A percentile compares a stretch with the other conserved stretches of the same genome.
These are phyloP conservation scores for Phylloporus arenicola DNA, from an alignment of 768 basidiomycete genomes.

Conservation along the genomic window DNA sequence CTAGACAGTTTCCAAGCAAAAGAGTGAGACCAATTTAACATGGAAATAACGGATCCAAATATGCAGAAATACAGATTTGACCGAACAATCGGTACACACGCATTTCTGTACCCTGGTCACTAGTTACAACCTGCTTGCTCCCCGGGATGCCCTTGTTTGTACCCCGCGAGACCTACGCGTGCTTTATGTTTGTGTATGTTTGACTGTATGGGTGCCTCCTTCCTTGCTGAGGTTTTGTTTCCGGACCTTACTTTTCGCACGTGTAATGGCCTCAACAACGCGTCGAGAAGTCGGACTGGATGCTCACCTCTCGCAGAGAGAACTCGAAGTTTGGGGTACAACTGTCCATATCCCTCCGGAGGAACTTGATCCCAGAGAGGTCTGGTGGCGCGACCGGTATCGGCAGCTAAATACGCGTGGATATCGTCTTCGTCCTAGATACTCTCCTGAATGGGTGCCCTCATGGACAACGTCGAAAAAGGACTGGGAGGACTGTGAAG, in stretches of 20 bases:
- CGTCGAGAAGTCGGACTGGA: not conserved
- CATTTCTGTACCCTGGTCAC: too few species aligned
- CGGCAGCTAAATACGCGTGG: not conserved
- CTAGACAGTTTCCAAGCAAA: too few species aligned
- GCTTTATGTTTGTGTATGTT: not conserved
- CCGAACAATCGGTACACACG: too few species aligned
- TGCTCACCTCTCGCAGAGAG: not conserved
- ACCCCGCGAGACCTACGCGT: too few species aligned
- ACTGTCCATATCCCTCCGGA: not conserved
- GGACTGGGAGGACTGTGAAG: not conserved
- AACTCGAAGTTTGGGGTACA: not conserved
- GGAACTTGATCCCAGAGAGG: not conserved
- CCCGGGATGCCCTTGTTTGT: too few species aligned
- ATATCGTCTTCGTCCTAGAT: not conserved
- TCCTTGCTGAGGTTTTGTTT: too few species aligned
- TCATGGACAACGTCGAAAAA: not conserved
- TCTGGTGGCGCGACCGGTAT: slow-evolving; percentile 17
- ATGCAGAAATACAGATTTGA: too few species aligned
- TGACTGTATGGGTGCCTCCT: too few species aligned
- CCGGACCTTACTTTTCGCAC: too few species aligned
- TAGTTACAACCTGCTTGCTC: too few species aligned
- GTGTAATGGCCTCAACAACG: not conserved
- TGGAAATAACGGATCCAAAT: too few species aligned
- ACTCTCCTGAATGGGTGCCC: not conserved
- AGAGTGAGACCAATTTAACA: too few species aligned